Percentiles rank a stretch among this genome's conserved stretches.
Conservation (phyloP, 371 early-diverging fungal genomes). For the Rhizomucor miehei region DNA sequence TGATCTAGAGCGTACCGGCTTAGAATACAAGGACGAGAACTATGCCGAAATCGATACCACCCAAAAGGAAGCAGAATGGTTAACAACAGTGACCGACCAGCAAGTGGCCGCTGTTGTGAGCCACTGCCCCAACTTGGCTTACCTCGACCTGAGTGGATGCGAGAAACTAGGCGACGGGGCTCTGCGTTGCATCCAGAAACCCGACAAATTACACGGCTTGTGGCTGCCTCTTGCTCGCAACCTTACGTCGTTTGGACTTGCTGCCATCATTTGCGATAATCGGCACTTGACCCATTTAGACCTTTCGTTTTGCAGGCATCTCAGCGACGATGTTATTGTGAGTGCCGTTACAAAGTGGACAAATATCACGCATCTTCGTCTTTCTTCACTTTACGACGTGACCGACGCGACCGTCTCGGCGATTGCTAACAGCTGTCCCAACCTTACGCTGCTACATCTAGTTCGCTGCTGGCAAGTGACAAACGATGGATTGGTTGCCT, state of each 20-base stretch:
- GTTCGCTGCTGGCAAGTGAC: constrained; percentile 41
- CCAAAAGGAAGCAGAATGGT: constrained; percentile 41
- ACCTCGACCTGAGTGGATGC: constrained; percentile 34
- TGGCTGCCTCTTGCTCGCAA: constrained; percentile 12
- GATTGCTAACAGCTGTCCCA: constrained; percentile 25
- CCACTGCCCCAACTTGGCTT: constrained; percentile 19
- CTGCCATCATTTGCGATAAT: not conserved
- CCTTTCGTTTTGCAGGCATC: constrained; percentile 18
- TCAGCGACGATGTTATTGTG: constrained; percentile 9
- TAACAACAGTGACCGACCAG: constrained; percentile 15
- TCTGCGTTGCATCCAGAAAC: not conserved
- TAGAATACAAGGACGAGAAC: constrained; percentile 31
- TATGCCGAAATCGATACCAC: constrained; percentile 34
- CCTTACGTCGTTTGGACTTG: constrained; percentile 2
- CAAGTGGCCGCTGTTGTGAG: constrained; percentile 16
- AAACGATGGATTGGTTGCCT: constrained; percentile 13
- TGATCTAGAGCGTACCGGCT: constrained; percentile 25
- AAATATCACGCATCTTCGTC: constrained; percentile 25
- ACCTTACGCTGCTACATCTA: constrained; percentile 28
- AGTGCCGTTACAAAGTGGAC: constrained; percentile 14
- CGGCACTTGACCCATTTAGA: constrained; percentile 16
- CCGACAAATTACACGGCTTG: not conserved
- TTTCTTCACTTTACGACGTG: constrained; percentile 32
- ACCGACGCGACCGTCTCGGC: constrained; percentile 18
- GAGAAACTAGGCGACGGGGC: constrained; percentile 19